A percentile compares a stretch with the other conserved stretches of the same genome.
phyloP scores from a whole-genome alignment of 805 yeast genomes.

The Suhomyces sp. region DNA sequence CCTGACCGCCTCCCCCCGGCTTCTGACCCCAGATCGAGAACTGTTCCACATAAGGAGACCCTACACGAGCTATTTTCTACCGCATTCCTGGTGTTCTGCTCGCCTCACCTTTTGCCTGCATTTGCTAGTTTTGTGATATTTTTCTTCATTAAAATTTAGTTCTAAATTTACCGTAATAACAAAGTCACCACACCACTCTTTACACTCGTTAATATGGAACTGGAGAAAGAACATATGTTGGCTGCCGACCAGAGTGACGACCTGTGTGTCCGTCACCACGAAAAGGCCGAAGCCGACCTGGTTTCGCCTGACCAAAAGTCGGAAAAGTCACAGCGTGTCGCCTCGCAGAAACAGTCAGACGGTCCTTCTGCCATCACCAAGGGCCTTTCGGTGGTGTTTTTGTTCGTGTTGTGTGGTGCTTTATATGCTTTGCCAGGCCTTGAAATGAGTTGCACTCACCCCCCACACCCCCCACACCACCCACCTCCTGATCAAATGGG shows the following conservation, averaged over 20 bases:
- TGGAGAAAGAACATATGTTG: neutral
- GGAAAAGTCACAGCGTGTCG: neutral
- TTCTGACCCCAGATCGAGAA: neutral
- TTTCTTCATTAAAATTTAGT: neutral
- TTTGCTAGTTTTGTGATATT: neutral
- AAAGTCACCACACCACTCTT: neutral
- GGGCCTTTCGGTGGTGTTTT: neutral
- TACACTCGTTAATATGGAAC: slow-evolving; percentile 4
- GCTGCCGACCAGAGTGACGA: neutral
- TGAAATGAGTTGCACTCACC: neutral
- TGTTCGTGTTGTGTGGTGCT: neutral
- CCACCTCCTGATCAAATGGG: neutral
- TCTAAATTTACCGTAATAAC: neutral
- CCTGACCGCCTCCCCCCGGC: too few species aligned
- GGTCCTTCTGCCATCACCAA: neutral
- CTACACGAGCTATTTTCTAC: too few species aligned
- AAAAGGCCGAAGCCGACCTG: neutral
- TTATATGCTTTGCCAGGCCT: neutral
- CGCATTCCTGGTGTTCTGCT: neutral
- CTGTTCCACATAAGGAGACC: too few species aligned
- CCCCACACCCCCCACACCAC: slow-evolving; percentile 1
- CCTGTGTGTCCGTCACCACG: neutral
- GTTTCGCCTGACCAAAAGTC: neutral
- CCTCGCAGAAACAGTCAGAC: neutral
- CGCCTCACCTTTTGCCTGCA: neutral